Base-by-base conservation (phyloP, 139 green algal genomes). In the Chlorella ohadii region DNA sequence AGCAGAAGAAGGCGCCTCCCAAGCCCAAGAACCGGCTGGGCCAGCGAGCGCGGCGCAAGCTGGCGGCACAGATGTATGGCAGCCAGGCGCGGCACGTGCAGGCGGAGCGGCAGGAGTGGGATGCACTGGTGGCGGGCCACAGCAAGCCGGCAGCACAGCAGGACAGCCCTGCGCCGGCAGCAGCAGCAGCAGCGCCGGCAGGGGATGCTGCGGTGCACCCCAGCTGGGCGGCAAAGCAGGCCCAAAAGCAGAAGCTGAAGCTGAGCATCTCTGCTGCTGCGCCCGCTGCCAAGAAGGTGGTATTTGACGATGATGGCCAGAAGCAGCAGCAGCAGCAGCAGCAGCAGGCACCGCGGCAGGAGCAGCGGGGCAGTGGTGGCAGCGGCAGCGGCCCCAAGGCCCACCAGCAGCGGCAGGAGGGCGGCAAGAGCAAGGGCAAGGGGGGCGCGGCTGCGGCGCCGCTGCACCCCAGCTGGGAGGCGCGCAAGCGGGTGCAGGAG, bases 201-300 rank as follows among this genome's bases (percentile, higher is more conserved):
- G 83, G 11, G 72, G 68, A 38, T 63, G 72, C 55, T 85, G 59
- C 33, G 39, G 68, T 94, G 68, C 91, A 94, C 72, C 91, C 90
- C 12, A 93, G 88, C 13, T 94, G 91, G 91, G 87, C 79, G 31
- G 91, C 91, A 16, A 92, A 91, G 83, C 81, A 86, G 82, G 56
- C 73, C 22, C 89, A 93, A 77, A 86, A 86, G 64, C 61, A 67
- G 47, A 47, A 83, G 23, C 55, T 75, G 64, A 22, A 47, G 22
- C 57, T 83, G 47, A 82, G 65, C 82, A 33, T 84, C 22, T 38
- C 72, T 38, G 67, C 47, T 20, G 72, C 64, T 16, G 59, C 75
- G 27, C 41, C 66, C 1, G 59, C 74, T 16, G 78, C 71, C 34
- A 92, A 87, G 61, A 91, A 91, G 68, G 73, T 85, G 36, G 81